These are phyloP conservation scores for Naganishia friedmannii DNA, from an alignment of 768 basidiomycete species.

Conservation along the genomic window DNA sequence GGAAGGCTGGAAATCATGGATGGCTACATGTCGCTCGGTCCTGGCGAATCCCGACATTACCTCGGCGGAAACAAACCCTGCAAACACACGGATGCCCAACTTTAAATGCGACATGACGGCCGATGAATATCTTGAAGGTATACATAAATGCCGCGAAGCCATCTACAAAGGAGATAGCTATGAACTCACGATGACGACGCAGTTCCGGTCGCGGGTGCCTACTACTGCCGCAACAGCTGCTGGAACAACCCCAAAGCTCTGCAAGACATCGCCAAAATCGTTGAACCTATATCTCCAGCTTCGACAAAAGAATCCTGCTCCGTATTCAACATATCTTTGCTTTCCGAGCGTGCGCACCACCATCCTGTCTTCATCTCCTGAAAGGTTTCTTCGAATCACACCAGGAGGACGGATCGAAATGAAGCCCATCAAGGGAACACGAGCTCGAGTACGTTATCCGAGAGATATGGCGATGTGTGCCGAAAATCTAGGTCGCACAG, in stretches of 20 bases:
- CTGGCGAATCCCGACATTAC: not conserved
- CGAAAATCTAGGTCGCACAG: conserved; percentile 54
- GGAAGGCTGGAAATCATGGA: conserved; percentile 31
- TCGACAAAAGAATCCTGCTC: conserved; percentile 76
- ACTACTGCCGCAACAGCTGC: conserved; percentile 33
- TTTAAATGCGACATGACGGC: conserved; percentile 38
- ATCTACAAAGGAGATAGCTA: conserved; percentile 84
- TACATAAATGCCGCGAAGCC: conserved; percentile 67
- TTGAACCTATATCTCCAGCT: conserved; percentile 55
- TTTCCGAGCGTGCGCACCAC: conserved; percentile 53
- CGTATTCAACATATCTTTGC: conserved; percentile 70
- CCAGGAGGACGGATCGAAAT: conserved; percentile 70
- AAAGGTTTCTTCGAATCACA: conserved; percentile 79
- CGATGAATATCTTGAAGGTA: conserved; percentile 63
- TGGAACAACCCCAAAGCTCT: conserved; percentile 30
- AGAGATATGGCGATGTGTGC: conserved; percentile 51
- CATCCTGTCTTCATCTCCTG: conserved; percentile 82
- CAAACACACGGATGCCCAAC: conserved; percentile 34
- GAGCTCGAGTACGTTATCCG: conserved; percentile 55
- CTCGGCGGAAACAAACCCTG: too few relatives aligned
- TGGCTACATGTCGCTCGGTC: not conserved
- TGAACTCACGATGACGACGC: conserved; percentile 78
- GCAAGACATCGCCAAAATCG: conserved; percentile 33
- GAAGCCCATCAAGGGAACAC: conserved; percentile 91
- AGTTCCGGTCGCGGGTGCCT: conserved; percentile 45